These are phyloP conservation scores for Hypoxylon sp. DNA, from an alignment of 2,329 filamentous ascomycete species.

Conservation along the genomic window DNA sequence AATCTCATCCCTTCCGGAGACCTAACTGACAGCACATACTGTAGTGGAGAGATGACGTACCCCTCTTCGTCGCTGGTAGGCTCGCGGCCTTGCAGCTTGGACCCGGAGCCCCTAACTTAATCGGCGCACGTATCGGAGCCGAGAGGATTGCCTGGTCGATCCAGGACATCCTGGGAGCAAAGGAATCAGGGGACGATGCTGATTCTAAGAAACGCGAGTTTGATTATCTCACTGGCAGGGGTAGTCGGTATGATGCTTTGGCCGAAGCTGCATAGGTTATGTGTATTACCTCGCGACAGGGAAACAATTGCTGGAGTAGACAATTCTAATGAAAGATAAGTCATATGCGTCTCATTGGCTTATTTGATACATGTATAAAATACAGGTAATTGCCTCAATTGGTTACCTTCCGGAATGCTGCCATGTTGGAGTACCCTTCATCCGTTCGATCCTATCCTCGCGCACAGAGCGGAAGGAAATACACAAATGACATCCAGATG, in stretches of 20 bases:
- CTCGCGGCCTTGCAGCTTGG: constrained; percentile 78
- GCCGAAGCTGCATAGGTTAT: constrained; percentile 29
- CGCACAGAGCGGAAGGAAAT: not conserved
- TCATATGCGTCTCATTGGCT: not conserved
- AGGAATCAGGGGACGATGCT: constrained; percentile 42
- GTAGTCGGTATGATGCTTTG: constrained; percentile 59
- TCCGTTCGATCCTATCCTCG: not conserved
- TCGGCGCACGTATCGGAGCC: constrained; percentile 79
- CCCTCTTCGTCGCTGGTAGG: constrained; percentile 78
- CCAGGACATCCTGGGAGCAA: constrained; percentile 67
- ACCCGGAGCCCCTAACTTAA: constrained; percentile 80
- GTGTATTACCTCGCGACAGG: not conserved
- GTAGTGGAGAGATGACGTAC: constrained; percentile 78
- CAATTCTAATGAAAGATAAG: not conserved
- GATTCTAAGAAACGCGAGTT: constrained; percentile 50
- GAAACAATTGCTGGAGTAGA: not conserved
- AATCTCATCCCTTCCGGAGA: not conserved
- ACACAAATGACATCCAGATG: constrained; percentile 2
- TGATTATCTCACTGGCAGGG: constrained; percentile 57
- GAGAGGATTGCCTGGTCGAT: constrained; percentile 81
- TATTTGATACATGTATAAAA: not conserved
- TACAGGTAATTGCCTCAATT: not conserved
- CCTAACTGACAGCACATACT: constrained; percentile 16
- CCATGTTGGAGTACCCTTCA: not conserved
- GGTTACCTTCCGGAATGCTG: not conserved